These are phyloP conservation scores for Cryptosporidium sp. DNA, from an alignment of 169 alveolate species.

Conservation along the genomic window DNA sequence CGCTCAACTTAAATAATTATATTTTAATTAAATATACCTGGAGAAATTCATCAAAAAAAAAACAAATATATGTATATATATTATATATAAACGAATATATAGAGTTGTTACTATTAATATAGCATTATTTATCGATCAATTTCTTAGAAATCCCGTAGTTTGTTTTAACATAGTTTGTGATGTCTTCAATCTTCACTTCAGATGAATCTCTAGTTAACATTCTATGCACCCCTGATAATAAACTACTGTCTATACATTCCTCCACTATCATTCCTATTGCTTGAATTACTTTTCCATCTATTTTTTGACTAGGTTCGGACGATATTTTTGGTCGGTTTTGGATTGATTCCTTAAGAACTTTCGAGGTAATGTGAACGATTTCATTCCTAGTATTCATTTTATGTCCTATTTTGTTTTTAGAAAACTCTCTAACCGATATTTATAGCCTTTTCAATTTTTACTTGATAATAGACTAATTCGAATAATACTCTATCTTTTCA, in stretches of 20 bases:
- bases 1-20: neutral
- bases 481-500: neutral
- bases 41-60: neutral
- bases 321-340: neutral
- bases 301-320: neutral
- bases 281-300: slow-evolving; percentile 25
- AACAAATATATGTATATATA: neutral
- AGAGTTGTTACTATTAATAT: neutral
- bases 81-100: neutral
- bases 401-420: neutral
- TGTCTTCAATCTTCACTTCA: slow-evolving; percentile 10
- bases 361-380: slow-evolving; percentile 2
- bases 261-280: slow-evolving; percentile 51
- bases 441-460: neutral
- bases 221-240: slow-evolving; percentile 27
- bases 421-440: neutral
- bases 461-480: neutral
- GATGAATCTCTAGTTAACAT: slow-evolving; percentile 2
- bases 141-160: slow-evolving; percentile 23
- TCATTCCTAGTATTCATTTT: slow-evolving; percentile 11
- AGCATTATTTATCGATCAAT: neutral
- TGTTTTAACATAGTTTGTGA: slow-evolving; percentile 12
- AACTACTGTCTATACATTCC: slow-evolving; percentile 36
- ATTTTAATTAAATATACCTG: neutral
- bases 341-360: slow-evolving; percentile 9